Base-by-base conservation (phyloP, 2,329 filamentous ascomycete species). In the Xylaria polymorpha region DNA sequence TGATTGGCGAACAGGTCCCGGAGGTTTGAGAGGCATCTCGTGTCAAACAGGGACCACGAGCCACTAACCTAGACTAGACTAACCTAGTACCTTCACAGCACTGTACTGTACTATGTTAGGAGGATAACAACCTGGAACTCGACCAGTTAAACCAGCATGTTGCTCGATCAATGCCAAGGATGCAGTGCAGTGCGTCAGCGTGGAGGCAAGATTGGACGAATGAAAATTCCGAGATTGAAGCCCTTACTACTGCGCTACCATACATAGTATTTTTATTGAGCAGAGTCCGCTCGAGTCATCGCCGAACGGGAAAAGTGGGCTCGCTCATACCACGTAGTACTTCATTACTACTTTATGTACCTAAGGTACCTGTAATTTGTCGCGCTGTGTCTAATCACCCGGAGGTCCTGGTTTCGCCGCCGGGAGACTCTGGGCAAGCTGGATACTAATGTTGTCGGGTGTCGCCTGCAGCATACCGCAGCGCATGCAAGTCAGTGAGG, bases 251-350 rank as follows among this genome's bases (percentile, higher is more conserved):
- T 55, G 41, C 41, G 53, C 53, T 56, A 44, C 25, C 22, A 35
- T 41, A 29, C 25, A 25, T 56, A 15, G 53, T 57, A 61, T 67
- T 61, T 67, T 61, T 67, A 70, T 67, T 62, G 55, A 67, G 46
- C 60, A 51, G 59, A 58, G 14, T 53, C 63, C 55, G 67, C 20
- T 4, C 44, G 37, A 66, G 55, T 70, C 67, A 67, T 46, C 67
- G 61, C 32, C 60, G 67, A 64, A 61, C 37, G n/a, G 29, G 44
- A 32, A 43, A 58, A 51, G 50, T 44, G 68, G 68, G n/a, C 15
- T 15, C 32, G n/a, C 15, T 15, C 32, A 64, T 67, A 60, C 39
- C 66, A 66, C 63, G 67, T 69, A 64, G 64, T 58, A 69, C 63
- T 44, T 10, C 18, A 1, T 25, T 20, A 12, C n/a, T 48, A 48